Evolutionary conservation across 2,329 filamentous ascomycete genomes (phyloP).

Genomic region (Hortaea werneckii): DNA sequence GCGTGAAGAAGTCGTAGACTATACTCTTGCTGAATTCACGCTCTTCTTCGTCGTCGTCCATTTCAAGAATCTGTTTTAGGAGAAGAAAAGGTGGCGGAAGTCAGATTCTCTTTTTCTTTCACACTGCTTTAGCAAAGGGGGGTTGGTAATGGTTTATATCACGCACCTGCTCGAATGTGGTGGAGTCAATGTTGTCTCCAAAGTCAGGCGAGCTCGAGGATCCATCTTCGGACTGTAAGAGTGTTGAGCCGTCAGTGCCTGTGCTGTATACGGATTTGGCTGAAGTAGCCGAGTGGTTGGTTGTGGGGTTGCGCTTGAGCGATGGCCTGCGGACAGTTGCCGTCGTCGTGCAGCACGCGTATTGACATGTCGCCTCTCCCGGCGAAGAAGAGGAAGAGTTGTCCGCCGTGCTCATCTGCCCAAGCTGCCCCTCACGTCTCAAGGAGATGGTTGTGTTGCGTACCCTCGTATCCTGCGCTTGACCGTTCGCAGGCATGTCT

Average conservation of each 20-base stretch:
- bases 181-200: constrained; percentile 64
- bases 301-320: constrained; percentile 11
- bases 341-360: constrained; percentile 9
- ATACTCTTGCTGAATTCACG: constrained; percentile 82
- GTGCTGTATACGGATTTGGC: constrained; percentile 6
- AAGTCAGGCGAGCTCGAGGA: constrained; percentile 48
- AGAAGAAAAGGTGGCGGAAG: background rate
- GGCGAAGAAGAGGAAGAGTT: too few relatives aligned
- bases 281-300: constrained; percentile 4
- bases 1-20: constrained; percentile 85
- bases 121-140: too few relatives aligned
- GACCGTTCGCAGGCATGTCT: constrained; percentile 4
- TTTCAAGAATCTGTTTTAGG: constrained; percentile 63
- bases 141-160: background rate
- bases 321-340: constrained; percentile 4
- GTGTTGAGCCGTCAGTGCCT: constrained; percentile 15
- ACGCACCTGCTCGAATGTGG: constrained; percentile 65
- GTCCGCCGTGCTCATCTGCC: background rate
- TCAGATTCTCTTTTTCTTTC: background rate
- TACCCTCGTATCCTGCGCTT: background rate
- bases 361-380: background rate
- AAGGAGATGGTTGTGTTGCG: background rate
- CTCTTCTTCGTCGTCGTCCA: constrained; percentile 85
- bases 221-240: constrained; percentile 36
- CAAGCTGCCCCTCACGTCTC: background rate